Evolutionary conservation across 768 basidiomycete genomes (phyloP).

Genomic region (Pulveroboletus sp.): DNA sequence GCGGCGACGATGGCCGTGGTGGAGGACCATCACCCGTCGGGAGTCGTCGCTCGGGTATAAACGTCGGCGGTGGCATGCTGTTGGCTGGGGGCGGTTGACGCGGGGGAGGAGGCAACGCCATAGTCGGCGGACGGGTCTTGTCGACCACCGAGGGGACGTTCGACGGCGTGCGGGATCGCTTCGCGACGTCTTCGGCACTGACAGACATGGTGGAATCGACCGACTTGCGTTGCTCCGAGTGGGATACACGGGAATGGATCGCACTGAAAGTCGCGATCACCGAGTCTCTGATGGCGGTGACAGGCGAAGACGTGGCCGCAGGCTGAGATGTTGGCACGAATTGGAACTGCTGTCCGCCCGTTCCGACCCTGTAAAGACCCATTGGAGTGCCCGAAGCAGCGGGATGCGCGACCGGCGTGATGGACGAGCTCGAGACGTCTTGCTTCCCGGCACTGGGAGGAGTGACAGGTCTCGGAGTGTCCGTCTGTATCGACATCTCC

Average conservation of each 20-base stretch:
- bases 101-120: slow-evolving; percentile 78
- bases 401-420: slow-evolving; percentile 34
- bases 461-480: slow-evolving; percentile 40
- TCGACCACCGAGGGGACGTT: slow-evolving; percentile 53
- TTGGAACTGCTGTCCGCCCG: slow-evolving; percentile 57
- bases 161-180: slow-evolving; percentile 63
- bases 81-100: slow-evolving; percentile 66
- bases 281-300: slow-evolving; percentile 50
- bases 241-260: slow-evolving; percentile 47
- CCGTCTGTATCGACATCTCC: slow-evolving; percentile 80
- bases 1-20: slow-evolving; percentile 87
- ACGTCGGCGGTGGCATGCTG: slow-evolving; percentile 71
- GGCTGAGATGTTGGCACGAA: slow-evolving; percentile 49
- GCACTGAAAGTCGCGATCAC: slow-evolving; percentile 41
- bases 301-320: slow-evolving; percentile 30
- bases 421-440: slow-evolving; percentile 28
- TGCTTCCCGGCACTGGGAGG: slow-evolving; percentile 30
- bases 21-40: slow-evolving; percentile 62
- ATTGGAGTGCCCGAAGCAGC: slow-evolving; percentile 31
- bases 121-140: slow-evolving; percentile 81
- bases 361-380: slow-evolving; percentile 55
- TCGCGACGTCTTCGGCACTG: slow-evolving; percentile 42
- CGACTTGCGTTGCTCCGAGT: slow-evolving; percentile 63
- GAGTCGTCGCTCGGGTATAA: slow-evolving; percentile 66
- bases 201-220: slow-evolving; percentile 66